These are phyloP conservation scores for Cyclotella baltica DNA, from an alignment of 108 stramenopile species.

Conservation along the genomic window DNA sequence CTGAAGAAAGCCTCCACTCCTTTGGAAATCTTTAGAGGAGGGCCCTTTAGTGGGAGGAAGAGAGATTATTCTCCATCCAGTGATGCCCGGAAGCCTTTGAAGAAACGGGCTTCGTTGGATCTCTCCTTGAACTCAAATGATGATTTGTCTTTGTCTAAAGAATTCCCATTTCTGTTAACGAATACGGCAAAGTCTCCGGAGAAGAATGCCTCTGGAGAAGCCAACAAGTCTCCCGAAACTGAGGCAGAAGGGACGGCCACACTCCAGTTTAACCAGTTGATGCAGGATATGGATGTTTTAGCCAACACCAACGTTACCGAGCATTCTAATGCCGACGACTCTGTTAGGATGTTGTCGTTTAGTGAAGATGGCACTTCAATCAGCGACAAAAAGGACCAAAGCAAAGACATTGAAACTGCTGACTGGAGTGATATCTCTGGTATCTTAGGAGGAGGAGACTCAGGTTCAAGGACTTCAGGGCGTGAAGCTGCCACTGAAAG, in stretches of 20 bases:
- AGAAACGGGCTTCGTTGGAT: constrained; percentile 18
- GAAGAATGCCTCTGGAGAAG: neutral
- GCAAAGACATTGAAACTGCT: constrained; percentile 41
- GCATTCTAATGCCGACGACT: neutral
- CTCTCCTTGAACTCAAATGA: constrained; percentile 13
- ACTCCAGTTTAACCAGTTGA: constrained; percentile 25
- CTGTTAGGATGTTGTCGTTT: constrained; percentile 1
- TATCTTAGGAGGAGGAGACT: constrained; percentile 13
- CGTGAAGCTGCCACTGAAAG: no score
- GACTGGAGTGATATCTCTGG: constrained; percentile 19
- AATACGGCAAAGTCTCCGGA: constrained; percentile 2
- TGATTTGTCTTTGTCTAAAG: constrained; percentile 22
- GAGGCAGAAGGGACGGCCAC: constrained; percentile 16
- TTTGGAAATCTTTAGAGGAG: neutral
- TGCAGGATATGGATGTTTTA: constrained; percentile 24
- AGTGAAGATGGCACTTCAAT: neutral
- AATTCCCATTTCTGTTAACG: constrained; percentile 46
- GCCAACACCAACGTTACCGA: neutral
- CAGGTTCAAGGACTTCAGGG: no score
- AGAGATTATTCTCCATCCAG: constrained; percentile 11
- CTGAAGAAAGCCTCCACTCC: no score
- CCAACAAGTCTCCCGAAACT: constrained; percentile 7
- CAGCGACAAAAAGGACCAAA: constrained; percentile 12
- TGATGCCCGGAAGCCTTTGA: constrained; percentile 14
- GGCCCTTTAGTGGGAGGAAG: constrained; percentile 34